phyloP scores from a whole-genome alignment of 306 rosid genomes.

The Styphnolobium japonicum region DNA sequence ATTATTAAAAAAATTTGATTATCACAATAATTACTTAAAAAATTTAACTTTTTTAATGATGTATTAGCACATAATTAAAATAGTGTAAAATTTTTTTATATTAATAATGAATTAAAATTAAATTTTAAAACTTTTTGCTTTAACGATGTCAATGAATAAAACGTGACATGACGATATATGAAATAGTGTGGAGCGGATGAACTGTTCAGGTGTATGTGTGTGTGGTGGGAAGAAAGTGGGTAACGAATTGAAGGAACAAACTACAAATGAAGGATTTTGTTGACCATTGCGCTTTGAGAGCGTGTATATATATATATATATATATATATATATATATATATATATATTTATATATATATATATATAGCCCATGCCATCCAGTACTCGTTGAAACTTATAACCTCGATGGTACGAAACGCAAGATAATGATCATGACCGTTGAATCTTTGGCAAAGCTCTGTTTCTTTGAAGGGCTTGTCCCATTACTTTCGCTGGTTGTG shows the following conservation, averaged over 20 bases:
- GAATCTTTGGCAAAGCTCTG: background rate
- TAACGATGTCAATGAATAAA: background rate
- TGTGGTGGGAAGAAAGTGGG: background rate
- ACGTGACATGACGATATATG: too few relatives aligned
- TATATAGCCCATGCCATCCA: background rate
- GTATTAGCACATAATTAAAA: too few relatives aligned
- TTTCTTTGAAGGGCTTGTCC: constrained; percentile 8
- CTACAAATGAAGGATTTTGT: background rate
- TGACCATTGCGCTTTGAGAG: background rate
- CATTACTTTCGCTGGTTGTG: constrained; percentile 19
- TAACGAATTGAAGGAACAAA: background rate
- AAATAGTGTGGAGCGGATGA: background rate
- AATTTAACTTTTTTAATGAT: too few relatives aligned
- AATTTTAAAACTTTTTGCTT: too few relatives aligned
- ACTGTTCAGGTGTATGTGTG: background rate
- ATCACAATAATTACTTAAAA: too few relatives aligned
- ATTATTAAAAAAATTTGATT: too few relatives aligned
- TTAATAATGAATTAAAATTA: too few relatives aligned
- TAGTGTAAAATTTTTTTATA: too few relatives aligned
- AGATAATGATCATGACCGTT: constrained; percentile 29
- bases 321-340: too few relatives aligned
- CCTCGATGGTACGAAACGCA: constrained; percentile 4
- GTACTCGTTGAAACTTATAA: constrained; percentile 6
- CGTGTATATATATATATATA: too few relatives aligned
- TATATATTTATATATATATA: too few relatives aligned